These are phyloP conservation scores for Allium sativum DNA, from an alignment of 106 monocot genomes.

Conservation along the genomic window DNA sequence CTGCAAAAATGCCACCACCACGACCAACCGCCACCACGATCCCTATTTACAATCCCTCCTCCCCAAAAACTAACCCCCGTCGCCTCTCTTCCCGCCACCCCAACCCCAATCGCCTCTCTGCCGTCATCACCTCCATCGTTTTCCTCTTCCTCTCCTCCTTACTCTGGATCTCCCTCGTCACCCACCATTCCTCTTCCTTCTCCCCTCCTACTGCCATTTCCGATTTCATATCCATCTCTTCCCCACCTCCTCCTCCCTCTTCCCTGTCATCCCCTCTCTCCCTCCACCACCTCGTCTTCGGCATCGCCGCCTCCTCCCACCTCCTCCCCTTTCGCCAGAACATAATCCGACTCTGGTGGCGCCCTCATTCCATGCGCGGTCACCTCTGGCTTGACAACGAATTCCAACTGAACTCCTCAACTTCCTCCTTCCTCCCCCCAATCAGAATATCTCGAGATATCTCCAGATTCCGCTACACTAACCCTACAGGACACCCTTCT, in stretches of 20 bases:
- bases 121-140: constrained; percentile 8
- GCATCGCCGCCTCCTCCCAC: constrained; percentile 18
- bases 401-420: neutral
- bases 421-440: constrained; percentile 35
- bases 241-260: neutral
- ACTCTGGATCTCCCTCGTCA: constrained; percentile 34
- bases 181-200: neutral
- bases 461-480: constrained; percentile 77
- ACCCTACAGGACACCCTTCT: constrained; percentile 84
- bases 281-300: constrained; percentile 48
- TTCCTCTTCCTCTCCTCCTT: constrained; percentile 28
- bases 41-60: neutral
- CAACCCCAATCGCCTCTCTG: constrained; percentile 14
- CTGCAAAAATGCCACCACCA: neutral
- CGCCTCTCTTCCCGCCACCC: constrained; percentile 7
- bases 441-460: constrained; percentile 70
- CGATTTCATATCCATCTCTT: neutral
- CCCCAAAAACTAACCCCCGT: neutral
- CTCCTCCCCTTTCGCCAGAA: constrained; percentile 62
- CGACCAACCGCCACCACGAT: constrained; percentile 1
- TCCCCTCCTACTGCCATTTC: neutral
- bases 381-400: constrained; percentile 73
- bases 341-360: constrained; percentile 78
- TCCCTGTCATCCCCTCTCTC: neutral
- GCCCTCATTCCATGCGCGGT: constrained; percentile 58